Evolutionary conservation across 768 basidiomycete genomes (phyloP), one percentile per base, ranked within the genome.

Genomic region (Russula ochroleuca): DNA sequence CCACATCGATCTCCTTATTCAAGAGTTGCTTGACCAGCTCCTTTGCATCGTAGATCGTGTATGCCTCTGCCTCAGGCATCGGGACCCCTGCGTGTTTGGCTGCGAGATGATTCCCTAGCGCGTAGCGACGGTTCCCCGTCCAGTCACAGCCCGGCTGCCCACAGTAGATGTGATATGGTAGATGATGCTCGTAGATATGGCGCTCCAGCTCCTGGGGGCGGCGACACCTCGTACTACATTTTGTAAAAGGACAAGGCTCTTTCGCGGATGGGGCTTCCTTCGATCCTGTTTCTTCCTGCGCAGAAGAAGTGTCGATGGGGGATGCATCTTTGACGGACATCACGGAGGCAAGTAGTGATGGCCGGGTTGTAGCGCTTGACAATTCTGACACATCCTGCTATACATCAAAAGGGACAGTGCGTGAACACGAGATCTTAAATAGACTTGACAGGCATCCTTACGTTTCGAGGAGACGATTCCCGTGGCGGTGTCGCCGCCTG

Each of bases 41-140:
- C 8, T 31, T 59, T 2, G 28, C 57, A 54, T 64, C 57, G 13
- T 54, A 64, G 15, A 64, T 64, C 14, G 6, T 40, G 13, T 23
- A 48, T 25, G 2, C 17, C 2, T 35, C 38, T 19, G 10, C 9
- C 25, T 31, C 37, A 0, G 21, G 52, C 5, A 3, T 17, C 14
- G 41, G 14, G 6, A 21, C 28, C 0, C 11, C 10, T 2, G 19
- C 3, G n/a, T 64, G 63, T 14, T 49, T 49, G 17, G 35, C 48
- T 56, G 14, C 9, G 5, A 3, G 23, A 11, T 64, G 63, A 0
- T 50, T 14, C 1, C 3, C 0, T 8, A 61, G 35, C 2, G 33
- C 10, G 25, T 60, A 60, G 8, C 14, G 23, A 15, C 63, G 63
- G 5, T n/a, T n/a, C n/a, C n/a, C n/a, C n/a, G n/a, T n/a, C n/a